Evolutionary conservation across 176 grass and related monocot species (phyloP), one percentile per base, ranked within the genome.

Genomic region (Zoysia pacifica): DNA sequence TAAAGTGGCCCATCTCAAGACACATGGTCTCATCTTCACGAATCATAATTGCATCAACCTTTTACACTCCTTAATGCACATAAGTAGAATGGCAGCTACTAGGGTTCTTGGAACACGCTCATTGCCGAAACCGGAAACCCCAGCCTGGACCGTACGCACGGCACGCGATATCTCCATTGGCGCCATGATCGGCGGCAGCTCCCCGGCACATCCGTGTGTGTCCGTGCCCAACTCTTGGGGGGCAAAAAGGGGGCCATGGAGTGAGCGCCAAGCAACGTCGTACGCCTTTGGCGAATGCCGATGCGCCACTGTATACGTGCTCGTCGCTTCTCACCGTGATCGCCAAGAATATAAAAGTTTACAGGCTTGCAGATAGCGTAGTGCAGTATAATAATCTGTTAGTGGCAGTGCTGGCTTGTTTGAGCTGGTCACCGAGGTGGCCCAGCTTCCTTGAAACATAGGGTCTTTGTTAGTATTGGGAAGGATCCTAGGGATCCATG

Each of bases 231-330:
- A 7, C 75, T 82, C 16, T 52, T 52, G 44, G 85, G n/a, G 83
- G 12, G 15, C 14, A 78, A 59, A 83, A 70, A 58, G 1, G 82
- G 48, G 37, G 41, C 51, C 53, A 48, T 84, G 47, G 86, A 97
- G 94, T 97, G 86, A 47, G 61, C 51, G 65, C 14, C 76, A 97
- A 97, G 94, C 89, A 91, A 97, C 76, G 59, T 67, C 56, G 28
- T 65, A 35, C 81, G 85, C 91, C 88, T 97, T 97, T 97, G 88
- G 93, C 88, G 83, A 84, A 91, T 85, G 88, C 88, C 88, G 81
- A 94, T 81, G 87, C 66, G 72, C 67, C 72, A 77, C 66, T 72
- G 65, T 75, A 80, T 84, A 75, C 3, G 10, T 39, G 11, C 12
- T n/a, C 69, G 44, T n/a, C 69, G 44, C 20, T 19, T 1, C 81